phyloP scores from a whole-genome alignment of 768 basidiomycete genomes.

The Rhizopogon salebrosus region DNA sequence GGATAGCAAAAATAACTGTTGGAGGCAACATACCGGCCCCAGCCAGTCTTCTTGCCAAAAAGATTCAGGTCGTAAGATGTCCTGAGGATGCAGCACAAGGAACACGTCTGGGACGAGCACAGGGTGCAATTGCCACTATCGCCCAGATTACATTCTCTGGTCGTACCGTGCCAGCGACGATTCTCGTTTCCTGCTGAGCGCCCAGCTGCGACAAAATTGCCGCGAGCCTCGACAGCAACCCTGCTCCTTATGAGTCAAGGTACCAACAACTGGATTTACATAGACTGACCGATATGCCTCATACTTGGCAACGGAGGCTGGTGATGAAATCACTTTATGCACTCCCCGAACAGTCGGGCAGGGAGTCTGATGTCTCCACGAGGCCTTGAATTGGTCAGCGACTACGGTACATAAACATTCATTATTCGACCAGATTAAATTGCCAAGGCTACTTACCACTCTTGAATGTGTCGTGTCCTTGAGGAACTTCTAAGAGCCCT shows the following conservation, averaged over 20 bases:
- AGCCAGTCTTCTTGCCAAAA: slow-evolving; percentile 66
- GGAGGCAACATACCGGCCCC: slow-evolving; percentile 48
- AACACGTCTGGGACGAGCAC: slow-evolving; percentile 53
- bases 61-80: slow-evolving; percentile 60
- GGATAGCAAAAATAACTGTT: background rate
- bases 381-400: slow-evolving; percentile 60
- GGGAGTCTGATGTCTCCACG: slow-evolving; percentile 58
- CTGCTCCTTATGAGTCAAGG: slow-evolving; percentile 26
- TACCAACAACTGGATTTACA: background rate
- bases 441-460: slow-evolving; percentile 41
- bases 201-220: slow-evolving; percentile 49
- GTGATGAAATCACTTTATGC: slow-evolving; percentile 57
- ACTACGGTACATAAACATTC: slow-evolving; percentile 31
- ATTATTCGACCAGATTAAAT: background rate
- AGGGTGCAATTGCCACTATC: slow-evolving; percentile 49
- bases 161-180: slow-evolving; percentile 72
- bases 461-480: slow-evolving; percentile 56
- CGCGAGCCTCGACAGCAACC: slow-evolving; percentile 50
- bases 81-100: slow-evolving; percentile 58
- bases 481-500: slow-evolving; percentile 54
- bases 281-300: slow-evolving; percentile 52
- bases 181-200: slow-evolving; percentile 66
- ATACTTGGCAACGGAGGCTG: slow-evolving; percentile 47
- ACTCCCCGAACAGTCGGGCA: slow-evolving; percentile 56
- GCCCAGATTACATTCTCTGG: slow-evolving; percentile 57